These are phyloP conservation scores for Aspergillus caelatus DNA, from an alignment of 2,329 filamentous ascomycete genomes.

Conservation along the genomic window DNA sequence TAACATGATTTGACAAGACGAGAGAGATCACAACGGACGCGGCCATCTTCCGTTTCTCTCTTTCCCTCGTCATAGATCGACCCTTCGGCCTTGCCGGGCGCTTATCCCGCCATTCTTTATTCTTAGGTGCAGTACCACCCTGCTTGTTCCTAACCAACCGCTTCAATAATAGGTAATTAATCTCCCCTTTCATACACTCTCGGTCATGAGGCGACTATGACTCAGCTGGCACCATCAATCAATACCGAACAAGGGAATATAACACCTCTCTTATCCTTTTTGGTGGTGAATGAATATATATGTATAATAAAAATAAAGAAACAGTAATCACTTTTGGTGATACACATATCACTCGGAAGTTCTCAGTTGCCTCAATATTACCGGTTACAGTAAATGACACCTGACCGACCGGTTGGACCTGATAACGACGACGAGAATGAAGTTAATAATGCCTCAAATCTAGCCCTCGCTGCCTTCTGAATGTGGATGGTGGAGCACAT, in stretches of 20 bases:
- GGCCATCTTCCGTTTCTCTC: slow-evolving; percentile 3
- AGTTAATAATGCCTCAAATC: slow-evolving; percentile 4
- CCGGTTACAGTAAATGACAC: neutral
- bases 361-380: neutral
- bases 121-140: neutral
- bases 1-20: slow-evolving; percentile 9
- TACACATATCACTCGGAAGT: neutral
- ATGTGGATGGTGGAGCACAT: slow-evolving; percentile 1
- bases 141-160: slow-evolving; percentile 12
- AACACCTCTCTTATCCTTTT: neutral
- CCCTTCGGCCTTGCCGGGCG: slow-evolving; percentile 13
- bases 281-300: neutral
- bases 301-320: neutral
- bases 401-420: neutral
- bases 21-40: slow-evolving; percentile 6
- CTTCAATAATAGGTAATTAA: neutral
- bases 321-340: neutral
- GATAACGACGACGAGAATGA: neutral
- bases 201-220: neutral
- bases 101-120: slow-evolving; percentile 14
- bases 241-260: neutral
- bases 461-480: slow-evolving; percentile 1
- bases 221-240: neutral
- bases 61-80: slow-evolving; percentile 8
- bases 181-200: neutral